A percentile compares a stretch with the other conserved stretches of the same genome.
Conservation (phyloP, 1,284 basidiomycete species). For the Puccinia hordei region DNA sequence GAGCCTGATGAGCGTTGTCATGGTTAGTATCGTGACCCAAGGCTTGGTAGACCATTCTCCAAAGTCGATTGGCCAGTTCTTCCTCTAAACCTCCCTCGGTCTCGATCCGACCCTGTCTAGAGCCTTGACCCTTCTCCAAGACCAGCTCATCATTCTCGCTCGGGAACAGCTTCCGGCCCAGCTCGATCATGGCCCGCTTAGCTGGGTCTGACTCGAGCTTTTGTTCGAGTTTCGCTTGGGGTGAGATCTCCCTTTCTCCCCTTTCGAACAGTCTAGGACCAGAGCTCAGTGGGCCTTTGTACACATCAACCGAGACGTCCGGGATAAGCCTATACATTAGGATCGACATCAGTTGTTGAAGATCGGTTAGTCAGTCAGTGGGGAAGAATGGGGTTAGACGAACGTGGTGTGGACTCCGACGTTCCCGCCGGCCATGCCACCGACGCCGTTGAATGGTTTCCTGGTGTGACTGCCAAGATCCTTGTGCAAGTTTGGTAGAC, state of each 20-base stretch:
- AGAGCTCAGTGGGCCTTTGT: not conserved
- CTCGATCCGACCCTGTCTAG: not conserved
- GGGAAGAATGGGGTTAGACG: not conserved
- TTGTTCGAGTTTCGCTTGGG: conserved; percentile 26
- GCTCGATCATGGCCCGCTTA: too few species aligned
- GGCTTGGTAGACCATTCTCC: conserved; percentile 19
- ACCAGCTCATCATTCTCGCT: not conserved
- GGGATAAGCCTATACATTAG: conserved; percentile 22
- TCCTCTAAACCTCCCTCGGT: not conserved
- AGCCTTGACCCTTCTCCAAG: not conserved
- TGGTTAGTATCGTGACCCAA: not conserved
- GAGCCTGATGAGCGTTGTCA: not conserved
- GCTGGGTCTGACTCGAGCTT: not conserved
- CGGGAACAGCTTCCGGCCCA: not conserved
- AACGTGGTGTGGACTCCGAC: conserved; percentile 47
- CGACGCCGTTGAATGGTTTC: conserved; percentile 44
- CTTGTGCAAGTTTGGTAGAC: conserved; percentile 44
- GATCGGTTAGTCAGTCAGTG: not conserved
- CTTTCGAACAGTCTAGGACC: not conserved
- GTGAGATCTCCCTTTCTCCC: not conserved
- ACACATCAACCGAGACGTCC: conserved; percentile 37
- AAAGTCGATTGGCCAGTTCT: not conserved
- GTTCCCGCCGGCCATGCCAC: conserved; percentile 39
- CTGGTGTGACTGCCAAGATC: conserved; percentile 41
- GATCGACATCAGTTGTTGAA: not conserved